Percentiles rank a stretch among this genome's conserved stretches.
Conservation (phyloP, 768 basidiomycete species). For the Naematelia aurantialba region DNA sequence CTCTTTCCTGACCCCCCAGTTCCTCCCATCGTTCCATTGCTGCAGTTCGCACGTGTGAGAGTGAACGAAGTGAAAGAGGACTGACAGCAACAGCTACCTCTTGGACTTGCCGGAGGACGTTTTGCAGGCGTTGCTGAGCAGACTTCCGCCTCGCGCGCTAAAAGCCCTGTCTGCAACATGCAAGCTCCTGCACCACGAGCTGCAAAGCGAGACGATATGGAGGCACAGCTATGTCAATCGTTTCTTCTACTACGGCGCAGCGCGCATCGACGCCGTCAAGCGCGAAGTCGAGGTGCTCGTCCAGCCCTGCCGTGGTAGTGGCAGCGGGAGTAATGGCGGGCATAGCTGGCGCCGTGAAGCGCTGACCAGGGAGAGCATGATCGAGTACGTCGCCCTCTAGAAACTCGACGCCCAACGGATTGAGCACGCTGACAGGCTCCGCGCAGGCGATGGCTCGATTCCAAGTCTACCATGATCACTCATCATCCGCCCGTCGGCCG, state of each 20-base stretch:
- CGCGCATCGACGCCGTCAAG: conserved; percentile 5
- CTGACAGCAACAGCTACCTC: conserved; percentile 22
- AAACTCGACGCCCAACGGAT: background rate
- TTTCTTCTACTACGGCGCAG: conserved; percentile 25
- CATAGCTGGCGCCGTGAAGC: conserved; percentile 43
- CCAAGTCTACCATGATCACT: conserved; percentile 23
- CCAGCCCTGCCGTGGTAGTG: conserved; percentile 23
- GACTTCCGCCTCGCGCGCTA: conserved; percentile 29
- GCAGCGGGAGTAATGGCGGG: too few relatives aligned
- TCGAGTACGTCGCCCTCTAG: conserved; percentile 31
- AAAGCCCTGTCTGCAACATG: conserved; percentile 27
- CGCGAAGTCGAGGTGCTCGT: conserved; percentile 28
- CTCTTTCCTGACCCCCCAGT: too few relatives aligned
- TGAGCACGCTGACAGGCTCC: background rate
- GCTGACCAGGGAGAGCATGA: conserved; percentile 39
- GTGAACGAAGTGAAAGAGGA: too few relatives aligned
- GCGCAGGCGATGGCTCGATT: conserved; percentile 38
- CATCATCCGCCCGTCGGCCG: conserved; percentile 38
- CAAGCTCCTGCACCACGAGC: conserved; percentile 20
- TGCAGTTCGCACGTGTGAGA: background rate
- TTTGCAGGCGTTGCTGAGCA: conserved; percentile 21
- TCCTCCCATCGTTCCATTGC: too few relatives aligned
- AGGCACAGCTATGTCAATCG: conserved; percentile 40
- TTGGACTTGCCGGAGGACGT: conserved; percentile 33
- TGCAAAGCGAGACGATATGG: conserved; percentile 43